phyloP scores from a whole-genome alignment of 371 early-diverging fungal genomes.

The Lichtheimia ramosa region DNA sequence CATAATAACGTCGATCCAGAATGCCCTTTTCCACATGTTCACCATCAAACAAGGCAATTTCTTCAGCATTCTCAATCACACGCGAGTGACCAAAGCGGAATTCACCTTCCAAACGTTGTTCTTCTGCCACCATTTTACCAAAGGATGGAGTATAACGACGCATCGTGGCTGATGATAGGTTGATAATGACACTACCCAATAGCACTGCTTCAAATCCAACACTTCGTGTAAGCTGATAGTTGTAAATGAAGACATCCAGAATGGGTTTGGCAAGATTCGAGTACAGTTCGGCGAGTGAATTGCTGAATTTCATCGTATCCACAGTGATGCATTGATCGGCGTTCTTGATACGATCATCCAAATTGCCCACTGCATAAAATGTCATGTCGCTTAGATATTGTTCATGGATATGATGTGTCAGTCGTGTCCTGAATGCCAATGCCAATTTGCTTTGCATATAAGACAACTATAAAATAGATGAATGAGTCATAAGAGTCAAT shows the following conservation, averaged over 20 bases:
- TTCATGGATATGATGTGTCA: constrained; percentile 84
- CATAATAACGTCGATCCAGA: constrained; percentile 72
- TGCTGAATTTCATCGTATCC: constrained; percentile 85
- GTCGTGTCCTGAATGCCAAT: constrained; percentile 82
- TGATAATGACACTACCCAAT: constrained; percentile 64
- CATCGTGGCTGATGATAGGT: constrained; percentile 71
- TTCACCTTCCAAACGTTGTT: constrained; percentile 83
- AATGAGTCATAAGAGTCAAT: too few species aligned
- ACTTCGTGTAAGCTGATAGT: constrained; percentile 76
- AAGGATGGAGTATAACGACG: constrained; percentile 86
- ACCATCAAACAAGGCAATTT: constrained; percentile 86
- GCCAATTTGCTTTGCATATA: constrained; percentile 86
- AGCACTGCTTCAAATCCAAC: constrained; percentile 81
- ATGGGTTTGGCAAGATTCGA: constrained; percentile 88
- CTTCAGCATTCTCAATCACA: constrained; percentile 86
- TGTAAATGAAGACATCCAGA: constrained; percentile 85
- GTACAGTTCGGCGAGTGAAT: constrained; percentile 74
- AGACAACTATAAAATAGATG: constrained; percentile 42
- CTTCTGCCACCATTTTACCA: constrained; percentile 84
- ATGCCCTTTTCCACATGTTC: constrained; percentile 76
- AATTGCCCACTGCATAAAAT: constrained; percentile 81
- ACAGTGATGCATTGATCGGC: constrained; percentile 91
- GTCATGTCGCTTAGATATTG: constrained; percentile 84
- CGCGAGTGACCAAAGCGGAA: constrained; percentile 88
- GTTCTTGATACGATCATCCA: constrained; percentile 86